Percentiles rank a stretch among this genome's conserved stretches.
These are phyloP conservation scores for Cucurbita pepo DNA, from an alignment of 306 rosid genomes.

Conservation along the genomic window DNA sequence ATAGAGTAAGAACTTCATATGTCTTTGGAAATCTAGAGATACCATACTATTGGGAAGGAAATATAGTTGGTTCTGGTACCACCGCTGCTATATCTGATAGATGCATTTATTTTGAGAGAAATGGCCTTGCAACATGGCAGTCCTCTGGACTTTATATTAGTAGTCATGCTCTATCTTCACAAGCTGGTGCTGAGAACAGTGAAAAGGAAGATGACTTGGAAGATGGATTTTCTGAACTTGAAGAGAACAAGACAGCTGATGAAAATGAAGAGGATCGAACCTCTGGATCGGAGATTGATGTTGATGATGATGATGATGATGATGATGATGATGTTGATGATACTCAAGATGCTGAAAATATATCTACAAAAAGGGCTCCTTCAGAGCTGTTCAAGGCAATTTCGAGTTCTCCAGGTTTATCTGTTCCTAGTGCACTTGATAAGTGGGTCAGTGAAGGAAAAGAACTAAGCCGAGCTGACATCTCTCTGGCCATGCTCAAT, in stretches of 20 bases:
- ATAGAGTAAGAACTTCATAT: conserved; percentile 17
- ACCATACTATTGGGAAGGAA: conserved; percentile 10
- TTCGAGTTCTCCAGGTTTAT: conserved; percentile 9
- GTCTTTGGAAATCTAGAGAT: conserved; percentile 24
- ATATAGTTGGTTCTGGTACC: conserved; percentile 12
- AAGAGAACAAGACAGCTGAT: not conserved
- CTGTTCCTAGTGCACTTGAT: conserved; percentile 25
- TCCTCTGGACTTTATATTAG: conserved; percentile 15
- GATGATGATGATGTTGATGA: conserved; percentile 19
- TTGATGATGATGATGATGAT: not conserved
- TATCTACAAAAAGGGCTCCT: not conserved
- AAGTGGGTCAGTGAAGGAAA: conserved; percentile 71
- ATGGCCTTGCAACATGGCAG: conserved; percentile 16
- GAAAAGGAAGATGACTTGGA: conserved; percentile 52
- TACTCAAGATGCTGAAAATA: conserved; percentile 17
- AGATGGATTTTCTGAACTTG: conserved; percentile 66
- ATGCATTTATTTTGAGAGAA: conserved; percentile 3
- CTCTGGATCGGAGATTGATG: conserved; percentile 23
- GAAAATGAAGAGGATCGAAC: conserved; percentile 18
- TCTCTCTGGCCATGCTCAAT: conserved; percentile 24
- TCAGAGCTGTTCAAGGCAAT: conserved; percentile 36
- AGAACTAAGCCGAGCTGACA: conserved; percentile 31
- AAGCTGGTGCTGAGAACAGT: conserved; percentile 46
- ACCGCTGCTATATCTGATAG: not conserved
- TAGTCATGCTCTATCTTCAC: conserved; percentile 45